Conservation (phyloP, 129 eudicot species). For the Flaveria sonorensis region DNA sequence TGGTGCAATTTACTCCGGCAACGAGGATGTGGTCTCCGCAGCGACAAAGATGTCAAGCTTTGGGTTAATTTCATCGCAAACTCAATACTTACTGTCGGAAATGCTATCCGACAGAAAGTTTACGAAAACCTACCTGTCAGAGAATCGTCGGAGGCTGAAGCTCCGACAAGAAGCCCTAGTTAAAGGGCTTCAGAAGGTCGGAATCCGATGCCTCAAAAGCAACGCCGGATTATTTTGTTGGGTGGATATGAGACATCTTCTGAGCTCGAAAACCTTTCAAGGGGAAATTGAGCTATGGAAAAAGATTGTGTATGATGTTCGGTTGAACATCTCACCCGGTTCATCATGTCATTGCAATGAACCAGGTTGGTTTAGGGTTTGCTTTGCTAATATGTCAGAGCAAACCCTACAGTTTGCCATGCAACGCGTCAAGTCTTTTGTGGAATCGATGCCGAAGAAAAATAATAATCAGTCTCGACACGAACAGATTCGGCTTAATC, state of each 20-base stretch:
- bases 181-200: constrained; percentile 59
- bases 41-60: constrained; percentile 98
- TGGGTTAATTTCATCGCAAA: constrained; percentile 84
- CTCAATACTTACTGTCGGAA: constrained; percentile 70
- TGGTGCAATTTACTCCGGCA: constrained; percentile 77
- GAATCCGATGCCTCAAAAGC: constrained; percentile 69
- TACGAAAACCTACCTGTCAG: constrained; percentile 43
- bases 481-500: constrained; percentile 29
- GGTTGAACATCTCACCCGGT: constrained; percentile 87
- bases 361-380: constrained; percentile 94
- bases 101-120: constrained; percentile 77
- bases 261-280: constrained; percentile 55
- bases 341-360: constrained; percentile 89
- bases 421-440: constrained; percentile 53
- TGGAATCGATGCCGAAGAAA: constrained; percentile 30
- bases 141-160: constrained; percentile 66
- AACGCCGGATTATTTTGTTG: constrained; percentile 79
- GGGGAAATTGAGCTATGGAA: constrained; percentile 86
- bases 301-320: constrained; percentile 73
- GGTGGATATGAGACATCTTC: constrained; percentile 91
- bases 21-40: constrained; percentile 52
- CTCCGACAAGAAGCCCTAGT: constrained; percentile 53
- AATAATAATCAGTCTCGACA: constrained; percentile 26
- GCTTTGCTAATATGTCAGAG: constrained; percentile 86
- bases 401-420: constrained; percentile 57